Evolutionary conservation across 2,329 filamentous ascomycete species (phyloP), one percentile per base, ranked within the genome.

Genomic region (Geosmithia flava): DNA sequence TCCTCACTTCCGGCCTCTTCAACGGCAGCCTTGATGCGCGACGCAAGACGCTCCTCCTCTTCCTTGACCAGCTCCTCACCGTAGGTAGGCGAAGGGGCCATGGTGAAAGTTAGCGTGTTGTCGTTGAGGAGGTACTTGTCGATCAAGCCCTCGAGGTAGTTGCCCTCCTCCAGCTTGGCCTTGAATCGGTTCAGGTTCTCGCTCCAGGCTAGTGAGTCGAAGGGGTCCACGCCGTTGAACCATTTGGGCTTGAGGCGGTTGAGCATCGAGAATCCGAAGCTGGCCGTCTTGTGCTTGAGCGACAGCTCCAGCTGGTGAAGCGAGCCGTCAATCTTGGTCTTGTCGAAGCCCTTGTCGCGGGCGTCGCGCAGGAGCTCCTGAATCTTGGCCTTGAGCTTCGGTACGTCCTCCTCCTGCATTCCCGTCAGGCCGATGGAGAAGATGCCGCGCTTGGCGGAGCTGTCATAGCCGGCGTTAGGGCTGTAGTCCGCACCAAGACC

Each of bases 191-290:
- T 71, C 3, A 97, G 82, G 1, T 87, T 88, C 42, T 93, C 85
- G 56, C 95, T 93, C 88, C 90, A 97, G 2, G 88, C 85, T 37
- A 98, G 71, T 13, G 87, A 83, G 54, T 95, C 83, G 65, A 97
- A 94, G 0, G 93, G 91, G 61, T 97, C 87, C 3, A 89, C 81
- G 5, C 91, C 93, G 49, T 93, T 94, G 66, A 98, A 97, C 93
- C 93, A 98, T 50, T 85, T 83, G 2, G 88, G 85, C 60, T 95
- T 87, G 7, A 96, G 74, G 42, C 91, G 81, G 56, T 95, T 87
- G 65, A 98, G 80, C 47, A 97, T 78, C 17, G 83, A 83, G 74
- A 96, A 87, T 15, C 93, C 93, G 60, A 98, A 98, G 58, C 85
- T 89, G 48, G 93, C 87, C 1, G 89, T 96, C 72, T 97, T 97